Evolutionary conservation across 2,329 filamentous ascomycete genomes (phyloP).

Genomic region (Colletotrichum truncatum): DNA sequence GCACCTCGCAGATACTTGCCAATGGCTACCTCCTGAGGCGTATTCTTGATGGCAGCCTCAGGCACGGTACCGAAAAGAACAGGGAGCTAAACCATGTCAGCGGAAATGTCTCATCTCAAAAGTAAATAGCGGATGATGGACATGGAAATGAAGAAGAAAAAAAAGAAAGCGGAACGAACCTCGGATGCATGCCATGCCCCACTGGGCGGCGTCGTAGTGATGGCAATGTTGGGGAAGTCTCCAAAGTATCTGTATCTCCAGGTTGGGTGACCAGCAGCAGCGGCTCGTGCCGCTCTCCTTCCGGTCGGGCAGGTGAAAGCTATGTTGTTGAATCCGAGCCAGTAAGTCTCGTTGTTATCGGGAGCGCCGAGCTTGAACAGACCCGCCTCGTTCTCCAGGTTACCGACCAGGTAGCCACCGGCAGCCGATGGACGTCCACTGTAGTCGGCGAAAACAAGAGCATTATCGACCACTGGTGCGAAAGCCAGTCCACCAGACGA

Average conservation of each 20-base stretch:
- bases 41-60: constrained; percentile 32
- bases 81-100: constrained; percentile 33
- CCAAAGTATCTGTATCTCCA: constrained; percentile 50
- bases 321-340: constrained; percentile 37
- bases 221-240: constrained; percentile 42
- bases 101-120: neutral
- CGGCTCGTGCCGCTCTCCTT: constrained; percentile 35
- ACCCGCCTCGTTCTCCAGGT: constrained; percentile 43
- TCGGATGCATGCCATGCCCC: constrained; percentile 46
- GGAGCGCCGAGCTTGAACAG: constrained; percentile 37
- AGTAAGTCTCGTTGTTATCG: constrained; percentile 34
- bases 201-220: constrained; percentile 37
- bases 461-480: constrained; percentile 11
- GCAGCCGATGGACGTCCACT: constrained; percentile 9
- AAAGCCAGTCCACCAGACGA: constrained; percentile 5
- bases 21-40: constrained; percentile 38
- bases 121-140: too few relatives aligned
- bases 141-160: too few relatives aligned
- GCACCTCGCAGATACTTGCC: constrained; percentile 46
- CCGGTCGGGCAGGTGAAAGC: constrained; percentile 44
- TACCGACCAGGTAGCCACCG: constrained; percentile 37
- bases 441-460: constrained; percentile 24
- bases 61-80: constrained; percentile 41
- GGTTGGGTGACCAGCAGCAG: constrained; percentile 38
- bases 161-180: constrained; percentile 13